phyloP scores from a whole-genome alignment of 2,329 filamentous ascomycete genomes.

The Botrytis medusae region DNA sequence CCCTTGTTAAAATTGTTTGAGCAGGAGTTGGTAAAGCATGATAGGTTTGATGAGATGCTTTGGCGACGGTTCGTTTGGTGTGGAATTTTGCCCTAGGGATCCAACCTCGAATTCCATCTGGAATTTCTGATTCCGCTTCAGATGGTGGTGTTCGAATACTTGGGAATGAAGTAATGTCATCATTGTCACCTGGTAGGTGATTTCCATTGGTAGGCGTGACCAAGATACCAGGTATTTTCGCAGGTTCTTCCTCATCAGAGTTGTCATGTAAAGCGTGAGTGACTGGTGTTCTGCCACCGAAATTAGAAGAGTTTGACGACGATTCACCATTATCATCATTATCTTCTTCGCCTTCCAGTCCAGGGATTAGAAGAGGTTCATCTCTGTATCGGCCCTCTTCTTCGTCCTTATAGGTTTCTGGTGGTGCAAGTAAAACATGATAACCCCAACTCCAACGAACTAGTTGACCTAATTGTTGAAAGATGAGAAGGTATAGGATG shows the following conservation, averaged over 20 bases:
- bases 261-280: slow-evolving; percentile 37
- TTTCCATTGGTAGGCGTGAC: slow-evolving; percentile 34
- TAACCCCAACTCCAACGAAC: slow-evolving; percentile 99
- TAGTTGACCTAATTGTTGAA: slow-evolving; percentile 94
- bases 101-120: slow-evolving; percentile 46
- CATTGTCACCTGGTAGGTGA: slow-evolving; percentile 20
- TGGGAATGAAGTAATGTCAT: slow-evolving; percentile 63
- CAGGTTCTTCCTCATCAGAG: slow-evolving; percentile 47
- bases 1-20: slow-evolving; percentile 50
- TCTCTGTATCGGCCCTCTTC: slow-evolving; percentile 58
- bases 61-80: slow-evolving; percentile 32
- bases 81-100: slow-evolving; percentile 42
- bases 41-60: slow-evolving; percentile 41
- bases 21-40: slow-evolving; percentile 51
- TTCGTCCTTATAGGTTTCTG: slow-evolving; percentile 66
- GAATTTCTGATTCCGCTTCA: slow-evolving; percentile 37
- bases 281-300: slow-evolving; percentile 39
- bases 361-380: slow-evolving; percentile 50
- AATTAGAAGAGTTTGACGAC: slow-evolving; percentile 36
- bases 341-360: slow-evolving; percentile 42
- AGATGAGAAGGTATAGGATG: slow-evolving; percentile 93
- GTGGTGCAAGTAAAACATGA: slow-evolving; percentile 86
- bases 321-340: slow-evolving; percentile 26
- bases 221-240: slow-evolving; percentile 33
- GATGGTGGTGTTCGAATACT: slow-evolving; percentile 45